Evolutionary conservation across 2,329 filamentous ascomycete species (phyloP), one percentile per base, ranked within the genome.

Genomic region (Diaporthe sp.): DNA sequence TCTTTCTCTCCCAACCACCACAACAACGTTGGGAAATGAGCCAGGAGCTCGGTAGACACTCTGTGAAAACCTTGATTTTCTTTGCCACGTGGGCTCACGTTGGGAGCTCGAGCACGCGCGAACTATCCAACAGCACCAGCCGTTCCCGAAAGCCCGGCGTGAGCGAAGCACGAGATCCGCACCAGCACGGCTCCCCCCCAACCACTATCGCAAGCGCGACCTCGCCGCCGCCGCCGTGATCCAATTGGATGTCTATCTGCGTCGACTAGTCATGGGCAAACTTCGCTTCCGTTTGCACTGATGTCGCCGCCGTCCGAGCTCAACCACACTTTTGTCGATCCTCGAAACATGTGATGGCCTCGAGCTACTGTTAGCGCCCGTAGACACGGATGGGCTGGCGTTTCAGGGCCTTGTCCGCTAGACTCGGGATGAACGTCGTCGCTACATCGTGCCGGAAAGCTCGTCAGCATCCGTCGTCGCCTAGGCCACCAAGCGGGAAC

Each of bases 21-120:
- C 44, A 37, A 44, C 42, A 22, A 27, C 6, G 22, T 39, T 66
- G 63, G 63, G 47, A 68, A 68, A 68, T 68, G 39, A 53, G 47
- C 47, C 47, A 68, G 63, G 63, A 68, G 63, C 63, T 51, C 47
- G 32, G 22, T 12, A 13, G 19, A 39, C 27, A 39, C n/a, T 68
- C 7, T 51, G 15, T 68, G 63, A 32, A 68, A 68, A 53, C 63
- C n/a, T 68, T 68, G 63, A 68, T 68, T 68, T 51, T n/a, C 47
- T 27, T 39, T 68, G 63, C 63, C 63, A 68, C 63, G 63, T 68
- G 63, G 63, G 63, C 51, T 68, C 32, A 53, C 32, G 61, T 51
- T 37, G 13, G 30, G n/a, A 53, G 32, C 63, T 39, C 47, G 63
- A 50, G 47, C 32, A n/a, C 63, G n/a, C 44, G n/a, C 30, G 30